Percentiles rank a stretch among this genome's conserved stretches.
phyloP scores from a whole-genome alignment of 257 asterid species.

The Henckelia pumila region DNA sequence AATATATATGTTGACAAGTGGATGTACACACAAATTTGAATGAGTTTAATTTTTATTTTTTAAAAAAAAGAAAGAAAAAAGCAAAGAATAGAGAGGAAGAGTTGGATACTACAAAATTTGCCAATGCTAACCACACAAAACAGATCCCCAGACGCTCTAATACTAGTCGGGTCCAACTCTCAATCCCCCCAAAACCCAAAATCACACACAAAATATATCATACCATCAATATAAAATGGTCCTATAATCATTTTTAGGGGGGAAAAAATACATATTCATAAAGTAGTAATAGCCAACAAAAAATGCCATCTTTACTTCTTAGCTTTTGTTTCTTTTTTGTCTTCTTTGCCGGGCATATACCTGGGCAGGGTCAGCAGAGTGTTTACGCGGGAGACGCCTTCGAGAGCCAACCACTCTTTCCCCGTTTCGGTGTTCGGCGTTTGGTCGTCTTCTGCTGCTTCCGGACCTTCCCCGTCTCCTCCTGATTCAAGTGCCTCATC shows the following conservation, averaged over 20 bases:
- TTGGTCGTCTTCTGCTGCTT: slow-evolving; percentile 36
- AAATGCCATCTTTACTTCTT: slow-evolving; percentile 34
- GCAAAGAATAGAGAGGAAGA: slow-evolving; percentile 28
- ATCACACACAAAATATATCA: slow-evolving; percentile 27
- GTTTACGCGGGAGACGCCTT: slow-evolving; percentile 75
- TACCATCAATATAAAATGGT: slow-evolving; percentile 1
- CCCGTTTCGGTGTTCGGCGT: slow-evolving; percentile 29
- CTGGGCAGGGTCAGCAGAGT: slow-evolving; percentile 70
- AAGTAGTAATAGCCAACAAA: background rate
- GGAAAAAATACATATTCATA: background rate
- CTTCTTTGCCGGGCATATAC: slow-evolving; percentile 54
- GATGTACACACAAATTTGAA: background rate
- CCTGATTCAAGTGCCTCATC: slow-evolving; percentile 26
- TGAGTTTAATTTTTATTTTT: too few relatives aligned
- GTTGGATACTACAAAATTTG: slow-evolving; percentile 52
- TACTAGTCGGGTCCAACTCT: slow-evolving; percentile 55
- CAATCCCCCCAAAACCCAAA: background rate
- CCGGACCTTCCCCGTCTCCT: slow-evolving; percentile 33
- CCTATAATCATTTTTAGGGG: slow-evolving; percentile 11
- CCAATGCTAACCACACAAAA: slow-evolving; percentile 11
- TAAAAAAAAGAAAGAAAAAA: too few relatives aligned
- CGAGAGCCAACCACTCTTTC: slow-evolving; percentile 67
- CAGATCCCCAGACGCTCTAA: slow-evolving; percentile 43
- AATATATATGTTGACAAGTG: too few relatives aligned
- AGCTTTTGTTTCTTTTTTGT: slow-evolving; percentile 38